Percentiles rank a stretch among this genome's conserved stretches.
These are phyloP conservation scores for Entomortierella chlamydospora DNA, from an alignment of 192 early-diverging fungal species.

Conservation along the genomic window DNA sequence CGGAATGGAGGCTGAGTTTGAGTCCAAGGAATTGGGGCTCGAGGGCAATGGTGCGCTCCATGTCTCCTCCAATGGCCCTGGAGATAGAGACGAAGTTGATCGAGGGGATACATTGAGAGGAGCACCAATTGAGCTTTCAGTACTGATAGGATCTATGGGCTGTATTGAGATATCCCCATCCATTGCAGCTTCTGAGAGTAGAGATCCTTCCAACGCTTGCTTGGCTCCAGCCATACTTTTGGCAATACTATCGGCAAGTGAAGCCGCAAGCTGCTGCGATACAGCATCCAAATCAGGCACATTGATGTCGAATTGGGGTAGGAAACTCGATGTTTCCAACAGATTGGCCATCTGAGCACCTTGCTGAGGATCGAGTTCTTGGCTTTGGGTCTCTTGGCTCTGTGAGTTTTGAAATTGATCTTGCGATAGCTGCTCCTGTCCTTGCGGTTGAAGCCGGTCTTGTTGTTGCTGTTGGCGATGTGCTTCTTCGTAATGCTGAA, in stretches of 20 bases:
- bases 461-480: constrained; percentile 42
- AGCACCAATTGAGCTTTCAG: not conserved
- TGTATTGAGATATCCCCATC: not conserved
- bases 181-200: not conserved
- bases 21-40: constrained; percentile 10
- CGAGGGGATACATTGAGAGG: not conserved
- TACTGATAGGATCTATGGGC: not conserved
- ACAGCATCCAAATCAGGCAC: constrained; percentile 43
- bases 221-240: constrained; percentile 36
- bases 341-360: not conserved
- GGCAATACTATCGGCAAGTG: constrained; percentile 30
- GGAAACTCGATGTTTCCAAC: constrained; percentile 1
- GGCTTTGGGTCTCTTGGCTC: not conserved
- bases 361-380: not conserved
- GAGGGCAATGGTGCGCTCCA: constrained; percentile 13
- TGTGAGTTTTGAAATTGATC: not conserved
- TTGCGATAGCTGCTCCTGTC: not conserved
- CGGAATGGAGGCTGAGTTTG: constrained; percentile 15
- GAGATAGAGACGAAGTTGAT: constrained; percentile 10
- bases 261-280: constrained; percentile 33
- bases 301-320: constrained; percentile 29
- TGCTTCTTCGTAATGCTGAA: constrained; percentile 45
- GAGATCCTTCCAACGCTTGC: not conserved
- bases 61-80: constrained; percentile 6
- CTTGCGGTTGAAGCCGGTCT: constrained; percentile 24